Percentiles rank a stretch among this genome's conserved stretches.
phyloP scores from a whole-genome alignment of 495 filamentous ascomycete species.

The Bacidia gigantensis region DNA sequence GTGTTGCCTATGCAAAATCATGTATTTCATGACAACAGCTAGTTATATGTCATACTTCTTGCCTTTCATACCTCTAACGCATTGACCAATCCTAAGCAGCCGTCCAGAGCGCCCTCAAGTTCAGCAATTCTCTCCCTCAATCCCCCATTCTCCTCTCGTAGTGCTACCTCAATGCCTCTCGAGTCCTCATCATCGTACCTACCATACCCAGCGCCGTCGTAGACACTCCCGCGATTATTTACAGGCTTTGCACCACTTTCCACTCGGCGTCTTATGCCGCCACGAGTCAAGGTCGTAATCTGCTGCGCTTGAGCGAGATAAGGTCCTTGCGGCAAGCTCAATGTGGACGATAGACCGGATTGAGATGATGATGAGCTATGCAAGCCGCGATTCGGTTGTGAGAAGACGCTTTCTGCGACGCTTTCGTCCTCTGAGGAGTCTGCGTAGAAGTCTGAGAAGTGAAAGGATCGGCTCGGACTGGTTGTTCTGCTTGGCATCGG shows the following conservation, averaged over 20 bases:
- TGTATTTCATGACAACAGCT: too few species aligned
- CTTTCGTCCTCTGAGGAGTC: slow-evolving; percentile 42
- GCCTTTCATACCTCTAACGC: too few species aligned
- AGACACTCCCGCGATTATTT: too few species aligned
- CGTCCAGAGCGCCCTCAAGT: slow-evolving; percentile 54
- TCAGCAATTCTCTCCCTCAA: slow-evolving; percentile 53
- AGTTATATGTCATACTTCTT: too few species aligned
- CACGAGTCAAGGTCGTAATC: slow-evolving; percentile 16
- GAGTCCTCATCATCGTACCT: slow-evolving; percentile 38
- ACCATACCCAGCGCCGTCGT: too few species aligned
- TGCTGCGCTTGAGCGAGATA: not conserved
- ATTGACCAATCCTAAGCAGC: slow-evolving; percentile 49
- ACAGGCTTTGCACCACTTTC: too few species aligned
- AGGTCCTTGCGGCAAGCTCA: slow-evolving; percentile 6
- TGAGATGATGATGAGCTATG: slow-evolving; percentile 24
- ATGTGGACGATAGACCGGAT: slow-evolving; percentile 33
- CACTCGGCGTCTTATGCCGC: too few species aligned
- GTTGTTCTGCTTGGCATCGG: not conserved
- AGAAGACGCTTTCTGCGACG: slow-evolving; percentile 48
- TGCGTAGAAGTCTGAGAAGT: slow-evolving; percentile 40
- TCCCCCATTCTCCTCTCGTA: slow-evolving; percentile 58
- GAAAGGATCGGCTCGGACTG: slow-evolving; percentile 36
- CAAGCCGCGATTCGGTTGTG: slow-evolving; percentile 35
- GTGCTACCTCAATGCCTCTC: slow-evolving; percentile 53
- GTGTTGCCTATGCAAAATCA: too few species aligned